These are phyloP conservation scores for Aegilops tauschii DNA, from an alignment of 176 grass and related monocot genomes.

Conservation along the genomic window DNA sequence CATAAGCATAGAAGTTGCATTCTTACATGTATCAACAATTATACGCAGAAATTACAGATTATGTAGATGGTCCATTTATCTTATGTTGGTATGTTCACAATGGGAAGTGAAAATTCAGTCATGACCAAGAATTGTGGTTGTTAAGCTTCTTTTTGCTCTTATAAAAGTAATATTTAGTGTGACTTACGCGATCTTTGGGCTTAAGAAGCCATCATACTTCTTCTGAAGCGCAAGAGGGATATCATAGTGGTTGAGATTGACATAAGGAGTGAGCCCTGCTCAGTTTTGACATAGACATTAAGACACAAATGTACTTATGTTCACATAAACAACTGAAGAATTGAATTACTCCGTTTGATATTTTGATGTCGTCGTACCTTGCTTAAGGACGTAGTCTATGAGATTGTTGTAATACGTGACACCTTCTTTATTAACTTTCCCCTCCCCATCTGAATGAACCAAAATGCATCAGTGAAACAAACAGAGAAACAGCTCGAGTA, in stretches of 20 bases:
- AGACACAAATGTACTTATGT: not conserved
- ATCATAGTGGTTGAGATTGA: slow-evolving; percentile 72
- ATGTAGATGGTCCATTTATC: not conserved
- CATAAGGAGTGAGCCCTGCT: slow-evolving; percentile 58
- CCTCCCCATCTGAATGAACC: slow-evolving; percentile 51
- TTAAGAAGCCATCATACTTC: slow-evolving; percentile 73
- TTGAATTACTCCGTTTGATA: not conserved
- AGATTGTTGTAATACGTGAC: slow-evolving; percentile 74
- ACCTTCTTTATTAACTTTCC: slow-evolving; percentile 60
- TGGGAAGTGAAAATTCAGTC: not conserved
- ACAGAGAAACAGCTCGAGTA: not conserved
- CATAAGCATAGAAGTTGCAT: not conserved
- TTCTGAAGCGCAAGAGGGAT: slow-evolving; percentile 60
- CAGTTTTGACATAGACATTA: slow-evolving; percentile 35
- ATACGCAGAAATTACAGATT: not conserved
- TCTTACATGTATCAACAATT: not conserved
- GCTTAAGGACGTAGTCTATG: slow-evolving; percentile 63
- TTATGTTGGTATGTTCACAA: not conserved
- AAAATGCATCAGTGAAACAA: not conserved
- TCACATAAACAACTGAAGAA: not conserved
- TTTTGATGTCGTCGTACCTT: slow-evolving; percentile 44
- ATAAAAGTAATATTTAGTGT: not conserved
- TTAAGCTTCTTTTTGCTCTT: not conserved
- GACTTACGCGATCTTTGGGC: slow-evolving; percentile 74
- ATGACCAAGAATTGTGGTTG: not conserved